Base-by-base conservation (phyloP, 73 alveolate genomes). In the Stentor coeruleus region DNA sequence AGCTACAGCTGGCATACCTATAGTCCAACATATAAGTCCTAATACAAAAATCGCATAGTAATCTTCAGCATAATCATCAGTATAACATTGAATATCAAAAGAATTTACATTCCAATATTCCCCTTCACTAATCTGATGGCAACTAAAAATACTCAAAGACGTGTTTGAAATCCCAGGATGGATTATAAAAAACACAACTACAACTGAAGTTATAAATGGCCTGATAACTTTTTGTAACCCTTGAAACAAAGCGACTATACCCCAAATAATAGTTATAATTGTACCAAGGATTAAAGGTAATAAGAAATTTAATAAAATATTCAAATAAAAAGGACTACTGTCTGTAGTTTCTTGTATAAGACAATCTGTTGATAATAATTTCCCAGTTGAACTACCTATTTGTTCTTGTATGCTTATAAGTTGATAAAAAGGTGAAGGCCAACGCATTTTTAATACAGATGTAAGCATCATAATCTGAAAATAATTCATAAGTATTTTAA, bases 21-120 rank as follows among this genome's bases (percentile, higher is more conserved):
- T 40, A 0, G 59, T 39, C 83, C 83, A 75, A 0, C 33, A 57
- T 73, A 82, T 0, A 58, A 49, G 74, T 81, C 59, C 92, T 82
- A 39, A 66, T 40, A 75, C 26, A 40, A 40, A 31, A 26, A 75
- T 75, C 39, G 38, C 77, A n/a, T 39, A 75, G 2, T n/a, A 39
- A 38, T 75, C 26, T 14, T 26, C 14, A 20, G n/a, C 26, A 38
- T 75, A 39, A 20, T 75, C 83, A 20, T 40, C 58, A 75, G 59
- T 75, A 15, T 30, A 75, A 35, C 83, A 75, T 35, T 40, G 59
- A 14, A 75, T 39, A 35, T 37, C 38, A 37, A 75, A n/a, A 40
- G 26, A 15, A 39, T 14, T 38, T 6, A 0, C 26, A 38, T 26
- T n/a, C 72, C 83, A 75, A 33, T 20, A 75, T 33, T 75, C 83